phyloP scores from a whole-genome alignment of 768 basidiomycete species.

The Tephrocybe sp. region DNA sequence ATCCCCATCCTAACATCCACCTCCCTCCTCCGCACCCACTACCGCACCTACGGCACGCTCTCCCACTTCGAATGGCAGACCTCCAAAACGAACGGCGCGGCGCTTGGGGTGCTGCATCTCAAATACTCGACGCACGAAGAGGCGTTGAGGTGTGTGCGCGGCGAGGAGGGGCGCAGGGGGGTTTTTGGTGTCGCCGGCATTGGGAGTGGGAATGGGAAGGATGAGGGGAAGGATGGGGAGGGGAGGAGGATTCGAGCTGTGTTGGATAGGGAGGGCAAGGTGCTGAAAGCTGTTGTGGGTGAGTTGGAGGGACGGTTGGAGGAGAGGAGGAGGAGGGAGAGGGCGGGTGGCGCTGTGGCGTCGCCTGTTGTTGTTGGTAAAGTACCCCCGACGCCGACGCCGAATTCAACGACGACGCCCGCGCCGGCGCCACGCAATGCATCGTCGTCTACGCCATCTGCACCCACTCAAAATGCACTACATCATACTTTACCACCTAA shows the following conservation, averaged over 20 bases:
- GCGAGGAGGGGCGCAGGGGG: slow-evolving; percentile 63
- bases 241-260: slow-evolving; percentile 70
- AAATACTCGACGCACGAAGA: slow-evolving; percentile 64
- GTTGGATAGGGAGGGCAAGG: slow-evolving; percentile 72
- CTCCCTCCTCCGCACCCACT: slow-evolving; percentile 61
- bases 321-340: slow-evolving; percentile 38
- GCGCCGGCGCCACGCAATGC: no score
- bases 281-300: slow-evolving; percentile 61
- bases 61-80: slow-evolving; percentile 72
- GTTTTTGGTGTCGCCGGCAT: slow-evolving; percentile 39
- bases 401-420: no score
- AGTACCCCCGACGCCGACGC: no score
- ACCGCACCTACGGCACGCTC: slow-evolving; percentile 61
- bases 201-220: slow-evolving; percentile 34
- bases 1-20: slow-evolving; percentile 73
- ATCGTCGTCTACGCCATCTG: no score
- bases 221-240: slow-evolving; percentile 22
- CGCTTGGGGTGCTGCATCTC: slow-evolving; percentile 79
- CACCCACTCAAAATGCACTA: no score
- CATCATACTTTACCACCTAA: no score
- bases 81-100: slow-evolving; percentile 75
- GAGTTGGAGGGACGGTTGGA: slow-evolving; percentile 59
- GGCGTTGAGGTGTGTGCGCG: slow-evolving; percentile 62
- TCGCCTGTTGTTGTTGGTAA: no score
- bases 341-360: no score